Conservation (phyloP, 1,139 yeast genomes). For the Kodamaea suecica region DNA sequence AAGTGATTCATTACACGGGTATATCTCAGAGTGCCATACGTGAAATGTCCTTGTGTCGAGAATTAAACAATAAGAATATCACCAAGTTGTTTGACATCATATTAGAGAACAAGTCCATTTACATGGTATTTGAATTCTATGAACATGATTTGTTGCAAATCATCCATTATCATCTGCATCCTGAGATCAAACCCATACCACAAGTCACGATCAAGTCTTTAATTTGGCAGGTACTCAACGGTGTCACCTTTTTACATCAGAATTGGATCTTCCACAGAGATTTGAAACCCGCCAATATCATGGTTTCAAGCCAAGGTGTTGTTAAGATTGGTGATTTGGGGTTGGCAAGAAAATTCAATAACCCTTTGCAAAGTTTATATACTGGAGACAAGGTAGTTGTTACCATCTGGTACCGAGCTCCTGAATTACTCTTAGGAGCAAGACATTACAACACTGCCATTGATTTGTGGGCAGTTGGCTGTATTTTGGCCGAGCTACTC, state of each 20-base stretch:
- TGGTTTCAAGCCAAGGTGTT: slow-evolving; percentile 86
- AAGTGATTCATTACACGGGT: slow-evolving; percentile 85
- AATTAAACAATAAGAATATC: slow-evolving; percentile 73
- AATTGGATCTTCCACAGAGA: slow-evolving; percentile 97
- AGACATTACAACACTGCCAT: slow-evolving; percentile 94
- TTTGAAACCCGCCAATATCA: slow-evolving; percentile 94
- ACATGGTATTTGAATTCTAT: slow-evolving; percentile 93
- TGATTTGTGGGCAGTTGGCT: slow-evolving; percentile 96
- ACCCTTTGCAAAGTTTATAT: slow-evolving; percentile 83
- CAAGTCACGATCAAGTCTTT: slow-evolving; percentile 75
- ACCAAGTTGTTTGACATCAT: slow-evolving; percentile 79
- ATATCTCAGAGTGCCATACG: slow-evolving; percentile 94
- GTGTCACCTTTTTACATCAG: slow-evolving; percentile 86
- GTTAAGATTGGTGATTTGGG: slow-evolving; percentile 97
- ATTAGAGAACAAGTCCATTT: slow-evolving; percentile 86
- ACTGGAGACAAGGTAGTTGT: slow-evolving; percentile 97
- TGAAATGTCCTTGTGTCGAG: slow-evolving; percentile 94
- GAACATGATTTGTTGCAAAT: slow-evolving; percentile 93
- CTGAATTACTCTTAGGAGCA: slow-evolving; percentile 86
- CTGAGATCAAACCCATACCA: slow-evolving; percentile 76
- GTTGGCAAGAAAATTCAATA: slow-evolving; percentile 83
- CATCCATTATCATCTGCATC: slow-evolving; percentile 90
- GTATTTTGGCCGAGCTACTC: slow-evolving; percentile 87
- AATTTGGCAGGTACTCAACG: slow-evolving; percentile 88
- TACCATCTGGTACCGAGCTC: slow-evolving; percentile 97